Percentiles rank a stretch among this genome's conserved stretches.
Conservation (phyloP, 805 yeast genomes). For the Ogataea henricii region DNA sequence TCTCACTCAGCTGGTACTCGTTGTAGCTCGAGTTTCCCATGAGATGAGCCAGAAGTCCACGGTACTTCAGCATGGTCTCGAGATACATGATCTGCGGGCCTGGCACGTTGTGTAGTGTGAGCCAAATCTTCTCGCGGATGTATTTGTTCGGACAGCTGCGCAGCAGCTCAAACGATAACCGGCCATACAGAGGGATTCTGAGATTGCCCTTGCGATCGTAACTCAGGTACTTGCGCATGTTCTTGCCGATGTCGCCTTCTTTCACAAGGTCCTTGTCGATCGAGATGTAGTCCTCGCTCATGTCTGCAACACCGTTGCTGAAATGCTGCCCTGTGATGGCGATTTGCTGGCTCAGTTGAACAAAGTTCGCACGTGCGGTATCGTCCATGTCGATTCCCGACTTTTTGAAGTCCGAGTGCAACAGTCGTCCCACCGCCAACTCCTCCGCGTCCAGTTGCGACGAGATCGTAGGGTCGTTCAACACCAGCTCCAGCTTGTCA, state of each 20-base stretch:
- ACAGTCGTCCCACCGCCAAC: slow-evolving; percentile 73
- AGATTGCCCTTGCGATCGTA: slow-evolving; percentile 41
- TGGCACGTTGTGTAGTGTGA: slow-evolving; percentile 66
- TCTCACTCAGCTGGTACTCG: slow-evolving; percentile 80
- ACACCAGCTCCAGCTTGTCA: slow-evolving; percentile 54
- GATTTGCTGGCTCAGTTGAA: slow-evolving; percentile 75
- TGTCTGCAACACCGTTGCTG: slow-evolving; percentile 46
- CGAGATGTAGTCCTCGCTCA: slow-evolving; percentile 28
- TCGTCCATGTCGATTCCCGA: slow-evolving; percentile 85
- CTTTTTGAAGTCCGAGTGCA: slow-evolving; percentile 82
- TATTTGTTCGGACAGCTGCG: slow-evolving; percentile 55
- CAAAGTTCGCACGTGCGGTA: slow-evolving; percentile 65
- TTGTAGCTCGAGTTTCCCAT: slow-evolving; percentile 72
- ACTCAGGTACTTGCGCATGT: slow-evolving; percentile 24
- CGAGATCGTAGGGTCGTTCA: slow-evolving; percentile 42
- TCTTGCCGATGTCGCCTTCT: slow-evolving; percentile 30
- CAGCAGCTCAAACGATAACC: slow-evolving; percentile 64
- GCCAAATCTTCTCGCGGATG: slow-evolving; percentile 73
- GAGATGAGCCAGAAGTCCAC: slow-evolving; percentile 72
- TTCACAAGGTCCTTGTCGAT: slow-evolving; percentile 33
- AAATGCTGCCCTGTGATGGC: slow-evolving; percentile 82
- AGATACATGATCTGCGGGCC: slow-evolving; percentile 61
- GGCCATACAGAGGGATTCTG: slow-evolving; percentile 61
- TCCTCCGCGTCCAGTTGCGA: slow-evolving; percentile 67
- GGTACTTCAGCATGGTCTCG: slow-evolving; percentile 57